Evolutionary conservation across 306 rosid species (phyloP).

Genomic region (Prunus armeniaca): DNA sequence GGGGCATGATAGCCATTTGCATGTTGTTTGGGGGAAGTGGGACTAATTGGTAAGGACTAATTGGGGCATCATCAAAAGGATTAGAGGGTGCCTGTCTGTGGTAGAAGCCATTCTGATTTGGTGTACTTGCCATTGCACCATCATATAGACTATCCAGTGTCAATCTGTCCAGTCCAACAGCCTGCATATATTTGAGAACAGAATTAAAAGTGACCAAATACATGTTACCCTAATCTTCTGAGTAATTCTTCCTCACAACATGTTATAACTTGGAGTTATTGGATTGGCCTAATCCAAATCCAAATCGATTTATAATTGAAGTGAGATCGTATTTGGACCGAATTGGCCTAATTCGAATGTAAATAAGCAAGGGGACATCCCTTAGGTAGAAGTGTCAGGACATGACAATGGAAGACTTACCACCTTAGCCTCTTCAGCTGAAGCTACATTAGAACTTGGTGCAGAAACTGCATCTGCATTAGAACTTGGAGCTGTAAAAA

Average conservation of each 20-base stretch:
- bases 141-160: constrained; percentile 10
- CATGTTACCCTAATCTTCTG: background rate
- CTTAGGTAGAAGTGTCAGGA: background rate
- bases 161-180: constrained; percentile 7
- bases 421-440: background rate
- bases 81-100: background rate
- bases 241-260: background rate
- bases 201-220: background rate
- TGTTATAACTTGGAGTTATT: background rate
- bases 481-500: constrained; percentile 1
- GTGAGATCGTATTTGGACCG: too few species aligned
- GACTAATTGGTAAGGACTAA: background rate
- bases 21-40: background rate
- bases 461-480: background rate
- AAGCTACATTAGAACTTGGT: background rate
- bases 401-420: background rate
- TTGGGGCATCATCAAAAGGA: background rate
- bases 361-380: background rate
- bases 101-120: constrained; percentile 1
- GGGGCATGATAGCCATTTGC: background rate
- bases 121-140: constrained; percentile 3
- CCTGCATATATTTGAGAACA: background rate
- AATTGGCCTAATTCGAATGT: background rate
- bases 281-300: background rate
- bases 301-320: background rate